A percentile compares a stretch with the other conserved stretches of the same genome.
Conservation (phyloP, 176 grass and related monocot species). For the Triticum turgidum region DNA sequence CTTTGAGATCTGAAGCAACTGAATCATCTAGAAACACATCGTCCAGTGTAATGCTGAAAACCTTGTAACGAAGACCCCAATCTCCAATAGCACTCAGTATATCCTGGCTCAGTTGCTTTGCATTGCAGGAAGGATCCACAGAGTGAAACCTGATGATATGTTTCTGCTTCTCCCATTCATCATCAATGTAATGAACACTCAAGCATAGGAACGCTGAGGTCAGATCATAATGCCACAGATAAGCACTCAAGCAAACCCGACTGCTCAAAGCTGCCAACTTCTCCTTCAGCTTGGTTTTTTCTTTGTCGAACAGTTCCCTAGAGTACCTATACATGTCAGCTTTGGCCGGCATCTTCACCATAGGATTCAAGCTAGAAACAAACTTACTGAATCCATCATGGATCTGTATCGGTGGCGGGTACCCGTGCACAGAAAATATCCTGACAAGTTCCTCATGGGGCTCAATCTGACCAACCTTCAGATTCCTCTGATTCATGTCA, state of each 20-base stretch:
- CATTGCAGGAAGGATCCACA: slow-evolving; percentile 23
- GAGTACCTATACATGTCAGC: background rate
- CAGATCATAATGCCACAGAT: slow-evolving; percentile 39
- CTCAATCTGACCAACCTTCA: background rate
- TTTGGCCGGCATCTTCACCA: slow-evolving; percentile 23
- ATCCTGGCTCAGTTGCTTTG: background rate
- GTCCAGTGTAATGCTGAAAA: slow-evolving; percentile 45
- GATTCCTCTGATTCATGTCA: background rate
- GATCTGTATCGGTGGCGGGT: slow-evolving; percentile 14
- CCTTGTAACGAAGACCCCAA: slow-evolving; percentile 30
- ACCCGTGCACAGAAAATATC: slow-evolving; percentile 25
- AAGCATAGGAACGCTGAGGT: slow-evolving; percentile 20
- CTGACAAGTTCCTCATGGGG: slow-evolving; percentile 13
- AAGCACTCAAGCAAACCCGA: slow-evolving; percentile 35
- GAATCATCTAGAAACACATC: slow-evolving; percentile 33
- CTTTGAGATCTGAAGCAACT: slow-evolving; percentile 29
- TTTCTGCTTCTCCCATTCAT: slow-evolving; percentile 19
- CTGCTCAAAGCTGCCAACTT: slow-evolving; percentile 8
- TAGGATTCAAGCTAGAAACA: slow-evolving; percentile 31
- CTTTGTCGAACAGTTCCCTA: slow-evolving; percentile 7
- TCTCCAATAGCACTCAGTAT: slow-evolving; percentile 24
- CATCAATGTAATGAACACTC: slow-evolving; percentile 33
- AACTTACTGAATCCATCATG: slow-evolving; percentile 15
- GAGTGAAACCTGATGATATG: slow-evolving; percentile 13
- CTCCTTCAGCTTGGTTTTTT: slow-evolving; percentile 35